Conservation (phyloP, 257 asterid genomes). For the Penstemon barbatus region DNA sequence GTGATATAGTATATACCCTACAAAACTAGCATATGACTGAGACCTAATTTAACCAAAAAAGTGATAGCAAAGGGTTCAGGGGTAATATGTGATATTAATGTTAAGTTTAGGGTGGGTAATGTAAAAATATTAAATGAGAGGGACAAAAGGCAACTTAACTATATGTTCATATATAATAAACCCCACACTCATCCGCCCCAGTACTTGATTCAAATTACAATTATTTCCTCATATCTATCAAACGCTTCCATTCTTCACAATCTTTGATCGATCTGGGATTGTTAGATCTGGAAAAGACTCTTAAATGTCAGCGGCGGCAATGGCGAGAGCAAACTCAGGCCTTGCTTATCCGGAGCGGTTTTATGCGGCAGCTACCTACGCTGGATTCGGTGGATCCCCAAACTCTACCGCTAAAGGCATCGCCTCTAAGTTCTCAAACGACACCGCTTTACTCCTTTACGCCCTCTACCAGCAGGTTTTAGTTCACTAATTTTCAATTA, state of each 20-base stretch:
- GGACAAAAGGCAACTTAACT: too few relatives aligned
- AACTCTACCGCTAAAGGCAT: slow-evolving; percentile 60
- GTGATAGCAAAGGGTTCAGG: too few relatives aligned
- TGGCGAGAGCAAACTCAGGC: slow-evolving; percentile 66
- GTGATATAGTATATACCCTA: too few relatives aligned
- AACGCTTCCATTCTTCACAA: not conserved
- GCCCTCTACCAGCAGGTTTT: slow-evolving; percentile 88
- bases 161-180: too few relatives aligned
- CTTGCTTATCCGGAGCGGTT: slow-evolving; percentile 94
- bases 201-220: slow-evolving; percentile 9
- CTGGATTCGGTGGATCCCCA: slow-evolving; percentile 89
- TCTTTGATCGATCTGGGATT: slow-evolving; percentile 38
- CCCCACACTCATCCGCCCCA: slow-evolving; percentile 1
- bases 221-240: not conserved
- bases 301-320: slow-evolving; percentile 50
- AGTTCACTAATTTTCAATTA: not conserved
- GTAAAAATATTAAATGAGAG: too few relatives aligned
- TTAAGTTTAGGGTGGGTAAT: too few relatives aligned
- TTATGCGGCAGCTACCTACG: slow-evolving; percentile 90
- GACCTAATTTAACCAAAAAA: too few relatives aligned
- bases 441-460: slow-evolving; percentile 82
- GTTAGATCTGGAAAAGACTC: slow-evolving; percentile 28
- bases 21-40: too few relatives aligned
- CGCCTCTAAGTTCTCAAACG: slow-evolving; percentile 79
- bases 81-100: too few relatives aligned